Conservation (phyloP, 805 yeast genomes). For the Clavispora vitiphila region DNA sequence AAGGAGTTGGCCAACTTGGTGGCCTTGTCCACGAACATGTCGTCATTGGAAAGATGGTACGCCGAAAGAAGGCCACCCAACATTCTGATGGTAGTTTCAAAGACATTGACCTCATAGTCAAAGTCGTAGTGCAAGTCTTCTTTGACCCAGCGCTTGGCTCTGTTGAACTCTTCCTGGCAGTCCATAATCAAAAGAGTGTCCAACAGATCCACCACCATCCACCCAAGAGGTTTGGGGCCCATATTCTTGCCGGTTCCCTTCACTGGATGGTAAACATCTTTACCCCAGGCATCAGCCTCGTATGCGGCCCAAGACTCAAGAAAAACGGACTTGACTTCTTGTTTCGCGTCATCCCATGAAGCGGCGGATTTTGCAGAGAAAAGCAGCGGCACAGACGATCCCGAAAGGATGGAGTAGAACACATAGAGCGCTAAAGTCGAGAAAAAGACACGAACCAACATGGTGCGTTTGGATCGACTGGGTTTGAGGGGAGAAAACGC, state of each 20-base stretch:
- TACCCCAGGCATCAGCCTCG: conserved; percentile 75
- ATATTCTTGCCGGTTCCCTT: conserved; percentile 59
- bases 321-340: conserved; percentile 62
- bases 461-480: conserved; percentile 7
- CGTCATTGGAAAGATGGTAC: conserved; percentile 63
- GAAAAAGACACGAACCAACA: conserved; percentile 13
- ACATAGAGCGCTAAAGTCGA: conserved; percentile 10
- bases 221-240: conserved; percentile 81
- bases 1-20: conserved; percentile 71
- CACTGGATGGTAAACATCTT: conserved; percentile 72
- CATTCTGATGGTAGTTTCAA: conserved; percentile 94
- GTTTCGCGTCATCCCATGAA: conserved; percentile 46
- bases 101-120: conserved; percentile 72
- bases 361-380: not conserved
- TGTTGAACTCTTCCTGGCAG: conserved; percentile 52
- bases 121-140: conserved; percentile 65
- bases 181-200: conserved; percentile 82
- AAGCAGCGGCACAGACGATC: not conserved
- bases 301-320: conserved; percentile 76
- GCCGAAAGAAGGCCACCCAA: conserved; percentile 90
- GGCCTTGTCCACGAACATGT: conserved; percentile 71
- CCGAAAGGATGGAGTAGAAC: conserved; percentile 6
- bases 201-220: conserved; percentile 86
- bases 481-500: conserved; percentile 5
- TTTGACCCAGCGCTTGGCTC: conserved; percentile 72